These are phyloP conservation scores for Talaromyces atroroseus DNA, from an alignment of 2,329 filamentous ascomycete genomes.

Conservation along the genomic window DNA sequence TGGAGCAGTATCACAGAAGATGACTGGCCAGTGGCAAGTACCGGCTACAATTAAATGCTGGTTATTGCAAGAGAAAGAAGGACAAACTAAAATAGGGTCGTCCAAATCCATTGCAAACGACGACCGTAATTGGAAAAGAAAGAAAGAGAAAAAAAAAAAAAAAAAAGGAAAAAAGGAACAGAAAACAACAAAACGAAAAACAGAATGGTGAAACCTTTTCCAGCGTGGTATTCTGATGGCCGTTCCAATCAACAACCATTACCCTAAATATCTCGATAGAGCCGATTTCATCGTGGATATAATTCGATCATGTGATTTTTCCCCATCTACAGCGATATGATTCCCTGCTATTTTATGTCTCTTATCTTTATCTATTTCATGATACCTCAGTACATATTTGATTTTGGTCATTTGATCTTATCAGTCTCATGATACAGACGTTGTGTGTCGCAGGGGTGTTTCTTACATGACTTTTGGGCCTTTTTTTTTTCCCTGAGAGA, in stretches of 20 bases:
- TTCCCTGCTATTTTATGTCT: constrained; percentile 9
- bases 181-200: no score
- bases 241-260: background rate
- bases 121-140: background rate
- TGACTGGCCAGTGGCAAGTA: constrained; percentile 70
- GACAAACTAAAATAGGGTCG: background rate
- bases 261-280: constrained; percentile 12
- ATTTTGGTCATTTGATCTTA: constrained; percentile 3
- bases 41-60: constrained; percentile 25
- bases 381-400: constrained; percentile 15
- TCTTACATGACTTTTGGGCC: background rate
- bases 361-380: constrained; percentile 3
- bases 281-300: background rate
- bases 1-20: constrained; percentile 99
- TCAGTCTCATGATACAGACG: background rate
- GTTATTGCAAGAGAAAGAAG: background rate
- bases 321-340: constrained; percentile 10
- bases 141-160: background rate
- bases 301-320: constrained; percentile 3
- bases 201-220: background rate
- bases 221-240: background rate
- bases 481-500: no score
- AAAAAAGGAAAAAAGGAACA: no score
- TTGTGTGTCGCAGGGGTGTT: background rate
- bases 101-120: background rate